These are phyloP conservation scores for Colletotrichum somersetense DNA, from an alignment of 2,329 filamentous ascomycete genomes.

Conservation along the genomic window DNA sequence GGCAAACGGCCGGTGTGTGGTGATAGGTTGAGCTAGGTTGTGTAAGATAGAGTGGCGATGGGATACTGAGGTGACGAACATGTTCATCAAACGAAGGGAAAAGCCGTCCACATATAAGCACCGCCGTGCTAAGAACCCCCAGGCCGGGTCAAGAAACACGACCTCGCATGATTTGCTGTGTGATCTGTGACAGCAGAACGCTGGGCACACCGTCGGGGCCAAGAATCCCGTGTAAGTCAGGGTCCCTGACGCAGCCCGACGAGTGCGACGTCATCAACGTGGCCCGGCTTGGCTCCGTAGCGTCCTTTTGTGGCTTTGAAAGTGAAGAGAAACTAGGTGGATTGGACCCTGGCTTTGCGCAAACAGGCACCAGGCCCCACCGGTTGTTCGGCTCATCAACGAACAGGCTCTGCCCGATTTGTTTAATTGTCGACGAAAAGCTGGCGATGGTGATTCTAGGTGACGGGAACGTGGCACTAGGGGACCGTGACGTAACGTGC, in stretches of 20 bases:
- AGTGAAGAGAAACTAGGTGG: not conserved
- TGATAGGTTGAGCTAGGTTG: slow-evolving; percentile 12
- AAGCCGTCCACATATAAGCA: slow-evolving; percentile 39
- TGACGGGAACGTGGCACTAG: slow-evolving; percentile 27
- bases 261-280: slow-evolving; percentile 39
- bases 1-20: slow-evolving; percentile 12
- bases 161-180: slow-evolving; percentile 31
- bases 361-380: slow-evolving; percentile 24
- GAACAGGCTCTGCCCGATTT: slow-evolving; percentile 6
- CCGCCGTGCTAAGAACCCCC: slow-evolving; percentile 18
- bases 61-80: slow-evolving; percentile 19
- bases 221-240: slow-evolving; percentile 38
- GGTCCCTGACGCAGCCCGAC: slow-evolving; percentile 24
- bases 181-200: slow-evolving; percentile 35
- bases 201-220: slow-evolving; percentile 27
- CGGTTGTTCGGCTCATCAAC: slow-evolving; percentile 26
- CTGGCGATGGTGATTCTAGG: slow-evolving; percentile 29
- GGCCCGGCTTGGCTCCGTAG: slow-evolving; percentile 9
- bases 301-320: slow-evolving; percentile 17
- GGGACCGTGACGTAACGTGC: slow-evolving; percentile 18
- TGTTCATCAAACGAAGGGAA: slow-evolving; percentile 23
- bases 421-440: slow-evolving; percentile 14
- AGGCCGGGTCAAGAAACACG: slow-evolving; percentile 22
- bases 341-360: slow-evolving; percentile 34
- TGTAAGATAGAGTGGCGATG: slow-evolving; percentile 15